Conservation (phyloP, 208 protist species). For the Trypanosoma vivax region DNA sequence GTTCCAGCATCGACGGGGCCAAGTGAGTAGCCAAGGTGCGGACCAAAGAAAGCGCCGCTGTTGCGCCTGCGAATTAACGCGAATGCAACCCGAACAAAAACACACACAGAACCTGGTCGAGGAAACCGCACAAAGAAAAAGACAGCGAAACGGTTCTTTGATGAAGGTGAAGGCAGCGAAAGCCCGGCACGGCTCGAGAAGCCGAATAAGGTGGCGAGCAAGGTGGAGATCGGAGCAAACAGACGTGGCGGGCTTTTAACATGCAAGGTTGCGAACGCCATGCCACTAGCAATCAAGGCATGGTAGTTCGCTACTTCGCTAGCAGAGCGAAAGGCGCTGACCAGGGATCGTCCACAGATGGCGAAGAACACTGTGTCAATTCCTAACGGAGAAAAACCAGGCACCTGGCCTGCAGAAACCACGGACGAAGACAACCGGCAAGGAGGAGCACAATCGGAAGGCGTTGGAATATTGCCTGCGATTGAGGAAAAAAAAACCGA, state of each 20-base stretch:
- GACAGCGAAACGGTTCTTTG: neutral
- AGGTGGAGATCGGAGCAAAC: neutral
- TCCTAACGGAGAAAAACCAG: neutral
- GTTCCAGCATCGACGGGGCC: neutral
- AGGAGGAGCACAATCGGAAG: neutral
- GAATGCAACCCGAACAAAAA: constrained; percentile 1
- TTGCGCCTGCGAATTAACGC: neutral
- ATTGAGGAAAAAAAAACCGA: no score
- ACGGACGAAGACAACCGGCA: neutral
- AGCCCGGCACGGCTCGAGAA: neutral
- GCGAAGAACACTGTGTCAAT: neutral
- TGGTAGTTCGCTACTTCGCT: constrained; percentile 1
- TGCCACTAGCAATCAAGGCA: no score
- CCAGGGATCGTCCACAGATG: neutral
- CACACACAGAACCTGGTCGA: constrained; percentile 1
- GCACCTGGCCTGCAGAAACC: neutral
- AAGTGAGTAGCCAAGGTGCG: constrained; percentile 1
- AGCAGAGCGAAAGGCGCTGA: neutral
- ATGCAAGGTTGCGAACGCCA: no score
- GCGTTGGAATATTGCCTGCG: no score
- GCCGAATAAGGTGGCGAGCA: neutral
- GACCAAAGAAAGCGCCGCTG: neutral
- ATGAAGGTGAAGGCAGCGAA: neutral
- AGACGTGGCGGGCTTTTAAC: neutral
- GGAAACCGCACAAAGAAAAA: neutral